These are phyloP conservation scores for Oryza rufipogon DNA, from an alignment of 176 grass and related monocot genomes.

Conservation along the genomic window DNA sequence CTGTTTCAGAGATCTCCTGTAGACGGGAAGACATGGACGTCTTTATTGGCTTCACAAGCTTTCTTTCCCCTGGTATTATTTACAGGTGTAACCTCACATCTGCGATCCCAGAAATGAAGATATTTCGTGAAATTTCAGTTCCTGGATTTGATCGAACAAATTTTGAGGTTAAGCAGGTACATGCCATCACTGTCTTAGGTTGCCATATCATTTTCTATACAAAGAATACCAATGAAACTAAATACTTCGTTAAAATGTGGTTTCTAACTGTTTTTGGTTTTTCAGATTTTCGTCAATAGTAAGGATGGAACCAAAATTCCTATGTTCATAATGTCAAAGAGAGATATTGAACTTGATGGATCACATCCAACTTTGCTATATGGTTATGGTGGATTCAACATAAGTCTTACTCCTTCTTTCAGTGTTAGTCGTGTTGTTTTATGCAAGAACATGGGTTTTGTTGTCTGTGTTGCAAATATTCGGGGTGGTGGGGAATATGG, in stretches of 20 bases:
- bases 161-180: slow-evolving; percentile 92
- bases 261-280: slow-evolving; percentile 23
- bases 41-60: slow-evolving; percentile 91
- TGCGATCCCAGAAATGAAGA: slow-evolving; percentile 74
- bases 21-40: slow-evolving; percentile 75
- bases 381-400: slow-evolving; percentile 95
- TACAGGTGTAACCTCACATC: slow-evolving; percentile 73
- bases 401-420: slow-evolving; percentile 81
- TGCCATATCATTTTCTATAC: neutral
- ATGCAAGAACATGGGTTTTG: slow-evolving; percentile 67
- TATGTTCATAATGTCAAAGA: slow-evolving; percentile 88
- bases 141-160: slow-evolving; percentile 73
- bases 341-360: slow-evolving; percentile 74
- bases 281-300: slow-evolving; percentile 77
- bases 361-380: slow-evolving; percentile 84
- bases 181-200: slow-evolving; percentile 9
- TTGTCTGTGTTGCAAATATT: slow-evolving; percentile 88
- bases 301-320: slow-evolving; percentile 89
- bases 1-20: slow-evolving; percentile 78
- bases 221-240: neutral
- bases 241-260: neutral
- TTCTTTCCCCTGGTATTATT: slow-evolving; percentile 88
- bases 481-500: slow-evolving; percentile 97
- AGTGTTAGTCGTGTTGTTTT: slow-evolving; percentile 74
- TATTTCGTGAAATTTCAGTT: slow-evolving; percentile 80